Evolutionary conservation across 805 yeast genomes (phyloP), one percentile per base, ranked within the genome.

Genomic region (Candida patagonica): DNA sequence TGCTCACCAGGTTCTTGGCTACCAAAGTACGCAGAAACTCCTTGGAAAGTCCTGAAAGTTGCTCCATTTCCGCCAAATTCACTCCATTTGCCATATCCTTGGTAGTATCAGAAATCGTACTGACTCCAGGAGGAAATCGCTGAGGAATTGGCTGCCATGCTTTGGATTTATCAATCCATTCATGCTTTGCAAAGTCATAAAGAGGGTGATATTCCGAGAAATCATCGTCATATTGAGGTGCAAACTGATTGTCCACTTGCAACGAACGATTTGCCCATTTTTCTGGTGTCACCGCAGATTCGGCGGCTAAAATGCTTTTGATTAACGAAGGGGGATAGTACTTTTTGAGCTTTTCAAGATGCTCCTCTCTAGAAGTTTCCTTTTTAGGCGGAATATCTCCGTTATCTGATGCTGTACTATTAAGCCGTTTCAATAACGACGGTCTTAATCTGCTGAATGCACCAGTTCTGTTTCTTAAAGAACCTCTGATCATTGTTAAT

Each of bases 241-340:
- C 79, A 57, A 84, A 84, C 47, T 66, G 70, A 10, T 41, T 37
- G 23, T 65, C 62, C 6, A 64, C 61, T 19, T 67, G 61, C 37
- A 63, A 59, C 42, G 63, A 66, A 38, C 69, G 68, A 35, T 62
- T 53, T 4, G 59, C 55, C 63, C 76, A 74, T 46, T 79, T 73
- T 36, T 73, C 66, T 15, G 94, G 89, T 7, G 75, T 67, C 38
- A 87, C 76, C 15, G 74, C 69, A 4, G 80, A 67, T 63, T 89
- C 96, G 0, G 96, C 84, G 33, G 80, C 70, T 50, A 81, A 68
- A 49, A 92, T 85, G 39, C 94, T 75, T 55, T 85, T 83, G 46
- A 89, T 72, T 37, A 88, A 69, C 43, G 79, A 81, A 24, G 87
- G 84, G 6, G 89, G 76, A 60, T 89, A 89, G 66, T 79, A 89